Conservation (phyloP, 202 grass and related monocot species). For the Carex arenaria region DNA sequence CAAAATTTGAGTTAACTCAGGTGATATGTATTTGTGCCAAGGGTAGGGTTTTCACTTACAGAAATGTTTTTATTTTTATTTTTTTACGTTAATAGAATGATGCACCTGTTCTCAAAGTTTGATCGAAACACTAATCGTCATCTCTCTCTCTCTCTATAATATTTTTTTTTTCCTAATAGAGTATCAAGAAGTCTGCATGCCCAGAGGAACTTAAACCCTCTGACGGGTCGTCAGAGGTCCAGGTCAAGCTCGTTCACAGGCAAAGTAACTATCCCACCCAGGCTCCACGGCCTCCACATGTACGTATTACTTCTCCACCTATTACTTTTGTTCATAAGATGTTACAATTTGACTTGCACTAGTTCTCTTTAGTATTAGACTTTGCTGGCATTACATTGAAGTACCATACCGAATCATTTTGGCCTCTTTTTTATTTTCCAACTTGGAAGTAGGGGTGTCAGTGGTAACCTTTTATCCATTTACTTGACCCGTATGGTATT, state of each 20-base stretch:
- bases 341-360: constrained; percentile 2
- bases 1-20: too few relatives aligned
- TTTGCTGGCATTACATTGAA: neutral
- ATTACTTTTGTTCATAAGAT: neutral
- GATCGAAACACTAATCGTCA: neutral
- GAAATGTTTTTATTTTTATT: neutral
- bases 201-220: constrained; percentile 67
- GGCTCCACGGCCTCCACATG: constrained; percentile 10
- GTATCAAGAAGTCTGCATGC: constrained; percentile 84
- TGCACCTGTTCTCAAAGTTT: neutral
- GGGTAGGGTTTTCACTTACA: neutral
- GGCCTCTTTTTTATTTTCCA: neutral
- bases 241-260: constrained; percentile 55
- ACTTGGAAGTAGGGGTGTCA: neutral
- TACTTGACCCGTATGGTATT: too few relatives aligned
- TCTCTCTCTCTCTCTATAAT: neutral
- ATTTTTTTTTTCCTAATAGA: constrained; percentile 27
- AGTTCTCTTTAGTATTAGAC: neutral
- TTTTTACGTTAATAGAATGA: constrained; percentile 2
- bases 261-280: constrained; percentile 44
- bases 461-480: too few relatives aligned
- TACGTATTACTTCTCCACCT: neutral
- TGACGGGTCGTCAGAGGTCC: constrained; percentile 43
- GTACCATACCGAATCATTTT: neutral
- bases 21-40: too few relatives aligned